Percentiles rank a stretch among this genome's conserved stretches.
Conservation (phyloP, 2,329 filamentous ascomycete genomes). For the Alternaria viburni region DNA sequence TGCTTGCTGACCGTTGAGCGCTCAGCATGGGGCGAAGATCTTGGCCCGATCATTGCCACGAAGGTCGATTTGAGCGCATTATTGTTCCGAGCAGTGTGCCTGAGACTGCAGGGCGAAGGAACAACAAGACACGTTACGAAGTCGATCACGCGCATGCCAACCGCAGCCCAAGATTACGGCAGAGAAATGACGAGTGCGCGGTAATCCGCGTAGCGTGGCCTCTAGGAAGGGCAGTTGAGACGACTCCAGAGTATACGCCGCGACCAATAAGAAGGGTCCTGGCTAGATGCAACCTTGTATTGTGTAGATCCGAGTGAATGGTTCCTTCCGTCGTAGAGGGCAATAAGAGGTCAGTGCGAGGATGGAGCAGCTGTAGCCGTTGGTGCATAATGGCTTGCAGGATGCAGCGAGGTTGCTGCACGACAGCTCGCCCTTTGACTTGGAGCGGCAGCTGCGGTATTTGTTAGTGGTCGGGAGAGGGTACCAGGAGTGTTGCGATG, state of each 20-base stretch:
- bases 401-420: conserved; percentile 1
- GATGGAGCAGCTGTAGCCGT: conserved; percentile 14
- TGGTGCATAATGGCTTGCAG: conserved; percentile 9
- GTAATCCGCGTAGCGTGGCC: not conserved
- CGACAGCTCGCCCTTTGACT: conserved; percentile 1
- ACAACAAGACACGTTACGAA: not conserved
- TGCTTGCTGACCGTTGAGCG: conserved; percentile 1
- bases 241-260: not conserved
- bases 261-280: not conserved
- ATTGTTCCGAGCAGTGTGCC: conserved; percentile 1
- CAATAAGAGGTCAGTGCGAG: conserved; percentile 15
- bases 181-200: not conserved
- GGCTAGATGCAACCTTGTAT: not conserved
- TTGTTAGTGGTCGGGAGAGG: conserved; percentile 11
- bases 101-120: not conserved
- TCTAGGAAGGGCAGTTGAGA: not conserved
- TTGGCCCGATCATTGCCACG: not conserved
- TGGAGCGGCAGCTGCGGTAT: conserved; percentile 6
- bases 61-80: conserved; percentile 1
- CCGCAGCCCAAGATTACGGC: not conserved
- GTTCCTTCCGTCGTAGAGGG: conserved; percentile 11
- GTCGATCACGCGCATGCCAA: not conserved
- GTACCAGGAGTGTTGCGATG: not conserved
- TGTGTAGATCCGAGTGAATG: conserved; percentile 7
- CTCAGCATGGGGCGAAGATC: not conserved